A percentile compares a stretch with the other conserved stretches of the same genome.
phyloP scores from a whole-genome alignment of 2,329 filamentous ascomycete genomes.

The Periconia digitata region DNA sequence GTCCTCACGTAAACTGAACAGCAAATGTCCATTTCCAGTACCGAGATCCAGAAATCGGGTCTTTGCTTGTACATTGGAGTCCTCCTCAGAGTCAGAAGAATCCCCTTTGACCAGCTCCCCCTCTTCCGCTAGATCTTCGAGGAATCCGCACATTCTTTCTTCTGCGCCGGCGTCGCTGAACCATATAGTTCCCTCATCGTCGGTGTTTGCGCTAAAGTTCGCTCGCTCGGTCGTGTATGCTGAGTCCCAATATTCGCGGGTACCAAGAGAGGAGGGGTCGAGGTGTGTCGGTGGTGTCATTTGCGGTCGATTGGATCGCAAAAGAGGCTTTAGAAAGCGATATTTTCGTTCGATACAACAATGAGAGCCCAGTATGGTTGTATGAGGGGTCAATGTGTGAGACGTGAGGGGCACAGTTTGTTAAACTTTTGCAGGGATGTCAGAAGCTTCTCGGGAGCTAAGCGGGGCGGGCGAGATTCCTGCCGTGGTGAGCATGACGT shows the following conservation, averaged over 20 bases:
- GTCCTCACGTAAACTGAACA: conserved; percentile 74
- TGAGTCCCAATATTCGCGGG: conserved; percentile 67
- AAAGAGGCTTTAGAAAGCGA: neutral
- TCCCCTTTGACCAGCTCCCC: conserved; percentile 46
- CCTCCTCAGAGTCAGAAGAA: conserved; percentile 4
- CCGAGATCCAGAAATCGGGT: conserved; percentile 80
- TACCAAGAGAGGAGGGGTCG: conserved; percentile 78
- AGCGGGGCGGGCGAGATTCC: neutral
- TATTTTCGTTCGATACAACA: too few relatives aligned
- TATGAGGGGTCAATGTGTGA: too few relatives aligned
- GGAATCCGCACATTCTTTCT: conserved; percentile 71
- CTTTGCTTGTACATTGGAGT: conserved; percentile 11
- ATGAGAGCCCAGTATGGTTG: too few relatives aligned
- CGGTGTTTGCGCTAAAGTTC: conserved; percentile 71
- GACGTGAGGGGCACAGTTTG: neutral
- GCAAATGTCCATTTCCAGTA: conserved; percentile 88
- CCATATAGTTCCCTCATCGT: conserved; percentile 89
- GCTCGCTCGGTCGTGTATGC: conserved; percentile 71
- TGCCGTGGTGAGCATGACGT: neutral
- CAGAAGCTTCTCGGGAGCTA: neutral
- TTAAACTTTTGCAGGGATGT: neutral
- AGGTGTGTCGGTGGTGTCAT: conserved; percentile 50
- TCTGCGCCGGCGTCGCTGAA: conserved; percentile 93
- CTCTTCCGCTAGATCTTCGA: conserved; percentile 54
- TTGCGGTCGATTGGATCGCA: neutral